Conservation (phyloP, 768 basidiomycete species). For the Agaricus subrufescens region DNA sequence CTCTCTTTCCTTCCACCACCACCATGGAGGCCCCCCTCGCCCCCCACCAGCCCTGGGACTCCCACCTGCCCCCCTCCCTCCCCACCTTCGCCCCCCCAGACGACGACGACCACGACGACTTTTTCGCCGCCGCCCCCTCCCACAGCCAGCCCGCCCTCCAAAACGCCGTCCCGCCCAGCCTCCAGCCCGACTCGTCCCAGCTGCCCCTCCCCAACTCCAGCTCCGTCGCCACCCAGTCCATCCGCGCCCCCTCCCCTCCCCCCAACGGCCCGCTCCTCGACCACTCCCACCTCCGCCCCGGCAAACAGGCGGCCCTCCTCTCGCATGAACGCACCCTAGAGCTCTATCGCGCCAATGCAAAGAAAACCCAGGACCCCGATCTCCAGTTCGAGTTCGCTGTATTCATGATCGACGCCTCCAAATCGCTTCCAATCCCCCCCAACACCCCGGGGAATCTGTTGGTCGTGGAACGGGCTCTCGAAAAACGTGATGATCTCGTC, state of each 20-base stretch:
- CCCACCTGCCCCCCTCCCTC: constrained; percentile 32
- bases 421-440: constrained; percentile 75
- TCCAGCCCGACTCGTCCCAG: constrained; percentile 19
- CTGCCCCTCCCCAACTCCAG: constrained; percentile 26
- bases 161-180: constrained; percentile 26
- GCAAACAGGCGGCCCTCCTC: constrained; percentile 87
- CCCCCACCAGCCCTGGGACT: constrained; percentile 8
- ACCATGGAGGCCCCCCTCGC: constrained; percentile 10
- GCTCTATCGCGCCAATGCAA: constrained; percentile 95
- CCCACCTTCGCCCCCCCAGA: constrained; percentile 36
- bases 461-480: constrained; percentile 74
- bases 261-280: constrained; percentile 71
- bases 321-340: constrained; percentile 96
- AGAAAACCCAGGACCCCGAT: constrained; percentile 97
- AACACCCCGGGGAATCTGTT: constrained; percentile 69
- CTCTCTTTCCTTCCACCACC: constrained; percentile 7
- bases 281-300: constrained; percentile 90
- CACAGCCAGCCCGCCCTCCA: constrained; percentile 24
- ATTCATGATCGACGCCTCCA: constrained; percentile 98
- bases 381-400: constrained; percentile 98
- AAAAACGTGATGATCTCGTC: constrained; percentile 83
- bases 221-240: constrained; percentile 48
- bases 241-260: constrained; percentile 64
- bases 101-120: constrained; percentile 40
- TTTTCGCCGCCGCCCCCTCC: constrained; percentile 34